A percentile compares a stretch with the other conserved stretches of the same genome.
Evolutionary conservation across 257 asterid species (phyloP).

Genomic region (Lavandula angustifolia): DNA sequence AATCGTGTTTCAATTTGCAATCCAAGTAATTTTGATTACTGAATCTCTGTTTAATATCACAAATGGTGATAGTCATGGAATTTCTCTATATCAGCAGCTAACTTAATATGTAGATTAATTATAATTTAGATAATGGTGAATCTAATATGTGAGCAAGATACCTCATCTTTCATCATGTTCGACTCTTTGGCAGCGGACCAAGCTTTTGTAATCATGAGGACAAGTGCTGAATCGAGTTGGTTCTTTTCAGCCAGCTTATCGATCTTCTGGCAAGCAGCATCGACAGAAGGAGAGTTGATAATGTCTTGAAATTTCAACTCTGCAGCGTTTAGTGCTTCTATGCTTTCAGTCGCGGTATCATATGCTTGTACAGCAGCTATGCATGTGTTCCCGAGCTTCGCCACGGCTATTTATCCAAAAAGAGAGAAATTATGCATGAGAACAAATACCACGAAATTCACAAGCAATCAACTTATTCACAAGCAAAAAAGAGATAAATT

Average conservation of each 20-base stretch:
- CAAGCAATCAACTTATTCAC: no score
- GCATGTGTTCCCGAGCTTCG: constrained; percentile 70
- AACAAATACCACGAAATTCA: neutral
- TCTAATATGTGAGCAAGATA: constrained; percentile 30
- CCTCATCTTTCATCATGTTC: constrained; percentile 83
- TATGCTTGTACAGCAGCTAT: constrained; percentile 81
- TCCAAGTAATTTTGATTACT: no score
- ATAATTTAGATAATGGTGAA: neutral
- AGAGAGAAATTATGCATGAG: neutral
- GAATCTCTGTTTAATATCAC: no score
- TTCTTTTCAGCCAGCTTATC: constrained; percentile 82
- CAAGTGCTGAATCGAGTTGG: constrained; percentile 85
- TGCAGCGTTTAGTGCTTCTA: constrained; percentile 72
- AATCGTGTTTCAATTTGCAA: no score
- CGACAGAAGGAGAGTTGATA: constrained; percentile 80
- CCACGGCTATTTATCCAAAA: constrained; percentile 56
- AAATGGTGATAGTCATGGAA: neutral
- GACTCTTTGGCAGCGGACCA: constrained; percentile 98
- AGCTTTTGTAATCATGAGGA: constrained; percentile 86
- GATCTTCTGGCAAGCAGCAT: constrained; percentile 86
- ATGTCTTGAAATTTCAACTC: constrained; percentile 90
- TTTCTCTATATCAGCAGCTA: constrained; percentile 10
- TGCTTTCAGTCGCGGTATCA: constrained; percentile 73
- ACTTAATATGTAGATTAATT: neutral
- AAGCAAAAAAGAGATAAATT: neutral